Percentiles rank a stretch among this genome's conserved stretches.
Evolutionary conservation across 352 stramenopile genomes (phyloP).

Genomic region (Albugo candida): DNA sequence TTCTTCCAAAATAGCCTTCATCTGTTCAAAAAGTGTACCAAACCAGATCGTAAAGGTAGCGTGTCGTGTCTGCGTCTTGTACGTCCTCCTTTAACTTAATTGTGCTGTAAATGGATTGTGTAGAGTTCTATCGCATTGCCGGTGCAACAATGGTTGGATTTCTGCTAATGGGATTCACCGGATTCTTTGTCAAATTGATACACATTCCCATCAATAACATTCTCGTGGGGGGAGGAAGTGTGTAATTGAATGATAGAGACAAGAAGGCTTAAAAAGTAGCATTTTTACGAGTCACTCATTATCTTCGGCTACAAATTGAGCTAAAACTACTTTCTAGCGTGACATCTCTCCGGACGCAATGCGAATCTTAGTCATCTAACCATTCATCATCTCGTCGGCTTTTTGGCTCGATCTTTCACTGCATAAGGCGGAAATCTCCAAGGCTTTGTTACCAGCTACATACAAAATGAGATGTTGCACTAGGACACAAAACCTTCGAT

Average conservation of each 20-base stretch:
- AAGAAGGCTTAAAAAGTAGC: not conserved
- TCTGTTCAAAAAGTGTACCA: constrained; percentile 98
- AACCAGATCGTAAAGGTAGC: constrained; percentile 94
- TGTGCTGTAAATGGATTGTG: not conserved
- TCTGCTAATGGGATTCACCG: constrained; percentile 99
- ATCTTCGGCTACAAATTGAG: not conserved
- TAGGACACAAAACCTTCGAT: too few relatives aligned
- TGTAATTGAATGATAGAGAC: constrained; percentile 20
- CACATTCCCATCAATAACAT: constrained; percentile 99
- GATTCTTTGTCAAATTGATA: constrained; percentile 99
- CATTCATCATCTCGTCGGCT: not conserved
- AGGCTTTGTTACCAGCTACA: too few relatives aligned
- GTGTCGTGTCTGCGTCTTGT: not conserved
- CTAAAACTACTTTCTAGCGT: too few relatives aligned
- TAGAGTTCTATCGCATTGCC: constrained; percentile 92
- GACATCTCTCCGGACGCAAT: too few relatives aligned
- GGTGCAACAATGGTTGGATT: constrained; percentile 92
- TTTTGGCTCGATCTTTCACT: too few relatives aligned
- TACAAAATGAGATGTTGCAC: too few relatives aligned
- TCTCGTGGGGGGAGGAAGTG: constrained; percentile 80
- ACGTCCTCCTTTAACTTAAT: not conserved
- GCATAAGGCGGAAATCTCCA: too few relatives aligned
- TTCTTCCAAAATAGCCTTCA: constrained; percentile 96
- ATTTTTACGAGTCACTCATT: not conserved
- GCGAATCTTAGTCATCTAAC: too few relatives aligned